These are phyloP conservation scores for rapeseed (Brassica napus) DNA, from an alignment of 345 rosid species.

Conservation along the genomic window DNA sequence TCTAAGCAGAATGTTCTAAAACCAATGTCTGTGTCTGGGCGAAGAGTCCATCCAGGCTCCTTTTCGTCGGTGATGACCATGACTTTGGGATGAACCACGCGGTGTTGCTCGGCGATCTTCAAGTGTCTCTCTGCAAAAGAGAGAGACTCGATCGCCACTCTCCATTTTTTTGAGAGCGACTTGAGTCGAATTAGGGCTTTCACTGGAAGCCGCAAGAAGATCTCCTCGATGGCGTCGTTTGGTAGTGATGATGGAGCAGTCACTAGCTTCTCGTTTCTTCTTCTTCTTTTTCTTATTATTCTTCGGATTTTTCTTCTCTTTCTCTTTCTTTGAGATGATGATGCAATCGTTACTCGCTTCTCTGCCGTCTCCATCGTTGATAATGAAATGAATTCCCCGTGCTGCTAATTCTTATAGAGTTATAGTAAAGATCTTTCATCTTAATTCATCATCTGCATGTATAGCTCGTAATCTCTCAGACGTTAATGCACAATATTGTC, in stretches of 20 bases:
- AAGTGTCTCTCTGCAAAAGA: constrained; percentile 13
- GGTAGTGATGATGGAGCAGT: constrained; percentile 1
- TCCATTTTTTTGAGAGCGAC: constrained; percentile 25
- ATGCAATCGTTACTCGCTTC: not conserved
- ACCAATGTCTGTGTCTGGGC: not conserved
- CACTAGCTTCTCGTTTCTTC: not conserved
- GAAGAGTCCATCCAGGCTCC: too few relatives aligned
- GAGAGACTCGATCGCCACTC: not conserved
- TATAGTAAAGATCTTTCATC: too few relatives aligned
- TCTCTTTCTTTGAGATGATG: not conserved
- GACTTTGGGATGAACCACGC: not conserved
- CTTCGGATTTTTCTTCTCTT: not conserved
- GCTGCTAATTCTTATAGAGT: too few relatives aligned
- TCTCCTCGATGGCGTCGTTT: constrained; percentile 1
- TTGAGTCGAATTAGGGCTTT: constrained; percentile 10
- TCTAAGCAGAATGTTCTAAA: not conserved
- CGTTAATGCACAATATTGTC: too few relatives aligned
- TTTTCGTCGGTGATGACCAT: not conserved
- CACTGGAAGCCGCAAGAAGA: constrained; percentile 19
- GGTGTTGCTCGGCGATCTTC: not conserved
- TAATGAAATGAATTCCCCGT: too few relatives aligned
- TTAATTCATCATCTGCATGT: too few relatives aligned
- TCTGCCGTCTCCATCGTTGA: not conserved
- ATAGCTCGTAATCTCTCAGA: too few relatives aligned
- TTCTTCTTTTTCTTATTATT: not conserved